A percentile compares a stretch with the other conserved stretches of the same genome.
Conservation (phyloP, 805 yeast genomes). For the Candida succiphila region DNA sequence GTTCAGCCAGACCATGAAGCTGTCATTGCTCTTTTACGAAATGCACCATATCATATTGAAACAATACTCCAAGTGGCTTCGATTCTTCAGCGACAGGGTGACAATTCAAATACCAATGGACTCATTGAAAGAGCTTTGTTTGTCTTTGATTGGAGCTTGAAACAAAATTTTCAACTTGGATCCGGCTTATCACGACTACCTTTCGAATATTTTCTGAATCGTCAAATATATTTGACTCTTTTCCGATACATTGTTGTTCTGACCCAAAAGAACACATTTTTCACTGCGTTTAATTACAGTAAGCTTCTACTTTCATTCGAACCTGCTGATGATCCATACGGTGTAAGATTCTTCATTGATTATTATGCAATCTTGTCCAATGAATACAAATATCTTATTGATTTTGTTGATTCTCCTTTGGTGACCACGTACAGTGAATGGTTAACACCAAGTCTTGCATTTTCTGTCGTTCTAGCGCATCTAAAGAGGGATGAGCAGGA, state of each 20-base stretch:
- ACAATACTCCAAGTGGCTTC: conserved; percentile 73
- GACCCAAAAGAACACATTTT: conserved; percentile 68
- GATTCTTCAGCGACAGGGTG: conserved; percentile 69
- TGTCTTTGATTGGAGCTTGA: conserved; percentile 68
- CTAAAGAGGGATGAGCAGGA: conserved; percentile 26
- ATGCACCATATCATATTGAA: conserved; percentile 65
- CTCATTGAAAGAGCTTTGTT: conserved; percentile 69
- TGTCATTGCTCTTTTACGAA: conserved; percentile 45
- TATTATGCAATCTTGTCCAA: conserved; percentile 60
- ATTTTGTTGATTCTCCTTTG: conserved; percentile 47
- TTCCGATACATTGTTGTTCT: conserved; percentile 63
- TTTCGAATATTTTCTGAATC: conserved; percentile 60
- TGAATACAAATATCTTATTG: conserved; percentile 53
- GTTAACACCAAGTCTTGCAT: conserved; percentile 65
- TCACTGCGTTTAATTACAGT: conserved; percentile 69
- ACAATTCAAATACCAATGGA: conserved; percentile 61
- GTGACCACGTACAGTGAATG: conserved; percentile 50
- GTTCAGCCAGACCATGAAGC: conserved; percentile 75
- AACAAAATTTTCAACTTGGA: conserved; percentile 46
- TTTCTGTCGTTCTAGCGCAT: conserved; percentile 57
- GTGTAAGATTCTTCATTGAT: conserved; percentile 77
- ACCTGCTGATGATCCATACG: conserved; percentile 78
- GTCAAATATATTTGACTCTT: conserved; percentile 66
- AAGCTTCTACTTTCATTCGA: conserved; percentile 56
- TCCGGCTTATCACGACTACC: conserved; percentile 60